Evolutionary conservation across 2,329 filamentous ascomycete species (phyloP), one percentile per base, ranked within the genome.

Genomic region (Ophidiomyces ophidiicola): DNA sequence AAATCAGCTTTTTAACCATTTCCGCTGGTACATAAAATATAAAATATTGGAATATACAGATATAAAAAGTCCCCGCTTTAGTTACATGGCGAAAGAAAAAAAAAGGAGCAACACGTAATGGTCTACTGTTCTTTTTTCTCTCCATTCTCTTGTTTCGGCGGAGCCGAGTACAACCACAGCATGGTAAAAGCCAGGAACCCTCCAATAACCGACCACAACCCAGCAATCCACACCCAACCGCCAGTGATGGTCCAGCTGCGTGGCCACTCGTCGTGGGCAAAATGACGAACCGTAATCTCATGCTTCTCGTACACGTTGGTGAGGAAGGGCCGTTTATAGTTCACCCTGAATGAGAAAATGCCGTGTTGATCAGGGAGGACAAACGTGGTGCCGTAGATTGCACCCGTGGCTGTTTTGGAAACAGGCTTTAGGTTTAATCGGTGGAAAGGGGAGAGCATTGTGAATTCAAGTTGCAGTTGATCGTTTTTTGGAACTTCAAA

Each of bases 391-490:
- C 72, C 71, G 68, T 80, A 98, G 45, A 82, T 71, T 35, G 82
- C 79, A 47, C 78, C 76, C 52, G 83, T 78, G 39, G 70, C 61
- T 1, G 77, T 80, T 18, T 68, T 69, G 21, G 63, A 61, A 6
- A 68, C 59, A 10, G 75, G 72, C 6, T 66, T 53, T 21, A 98
- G 77, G 44, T 77, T 70, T 23, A 96, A 72, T 29, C 90, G 87
- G 67, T 94, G 81, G 76, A 94, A 96, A 41, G 90, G 88, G 1
- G 88, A 94, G 32, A 98, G 80, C 90, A 96, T 98, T 67, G 79
- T 87, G 70, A 96, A 94, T 63, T 98, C 90, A 46, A 98, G 82
- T 63, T 98, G 90, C 23, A 98, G 58, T 19, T 69, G 71, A 58
- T 98, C 90, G 46, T 64, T 69, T 6, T 70, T 56, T 15, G 84